Conservation (phyloP, 176 grass and related monocot species). For the Oryza meyeriana region DNA sequence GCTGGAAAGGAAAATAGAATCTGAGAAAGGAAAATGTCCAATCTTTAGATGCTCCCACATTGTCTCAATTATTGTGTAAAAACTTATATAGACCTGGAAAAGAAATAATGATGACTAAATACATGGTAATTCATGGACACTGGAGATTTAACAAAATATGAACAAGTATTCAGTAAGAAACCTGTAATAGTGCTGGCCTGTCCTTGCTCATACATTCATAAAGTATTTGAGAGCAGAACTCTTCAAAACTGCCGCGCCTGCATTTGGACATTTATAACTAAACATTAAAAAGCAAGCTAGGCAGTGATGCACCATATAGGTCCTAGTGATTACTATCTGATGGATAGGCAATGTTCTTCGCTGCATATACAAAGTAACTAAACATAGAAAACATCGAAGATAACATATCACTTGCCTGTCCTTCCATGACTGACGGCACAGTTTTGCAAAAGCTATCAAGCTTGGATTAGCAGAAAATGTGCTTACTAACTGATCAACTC, state of each 20-base stretch:
- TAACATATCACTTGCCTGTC: slow-evolving; percentile 55
- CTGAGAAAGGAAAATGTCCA: slow-evolving; percentile 52
- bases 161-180: slow-evolving; percentile 30
- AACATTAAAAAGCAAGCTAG: not conserved
- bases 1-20: slow-evolving; percentile 82
- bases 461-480: slow-evolving; percentile 97
- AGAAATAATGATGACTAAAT: slow-evolving; percentile 26
- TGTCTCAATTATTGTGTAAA: slow-evolving; percentile 80
- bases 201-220: slow-evolving; percentile 99
- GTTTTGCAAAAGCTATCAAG: slow-evolving; percentile 90
- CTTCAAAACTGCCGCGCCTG: slow-evolving; percentile 81
- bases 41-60: slow-evolving; percentile 79
- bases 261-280: slow-evolving; percentile 14
- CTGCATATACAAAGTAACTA: not conserved
- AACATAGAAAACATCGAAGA: not conserved
- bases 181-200: slow-evolving; percentile 84
- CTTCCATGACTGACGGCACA: slow-evolving; percentile 66
- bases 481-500: slow-evolving; percentile 84
- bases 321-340: not conserved
- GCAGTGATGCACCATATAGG: not conserved
- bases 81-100: slow-evolving; percentile 76
- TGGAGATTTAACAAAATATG: slow-evolving; percentile 7
- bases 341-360: not conserved
- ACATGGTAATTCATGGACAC: not conserved
- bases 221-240: slow-evolving; percentile 89